Evolutionary conservation across 257 asterid species (phyloP).

Genomic region (Jacaranda mimosifolia): DNA sequence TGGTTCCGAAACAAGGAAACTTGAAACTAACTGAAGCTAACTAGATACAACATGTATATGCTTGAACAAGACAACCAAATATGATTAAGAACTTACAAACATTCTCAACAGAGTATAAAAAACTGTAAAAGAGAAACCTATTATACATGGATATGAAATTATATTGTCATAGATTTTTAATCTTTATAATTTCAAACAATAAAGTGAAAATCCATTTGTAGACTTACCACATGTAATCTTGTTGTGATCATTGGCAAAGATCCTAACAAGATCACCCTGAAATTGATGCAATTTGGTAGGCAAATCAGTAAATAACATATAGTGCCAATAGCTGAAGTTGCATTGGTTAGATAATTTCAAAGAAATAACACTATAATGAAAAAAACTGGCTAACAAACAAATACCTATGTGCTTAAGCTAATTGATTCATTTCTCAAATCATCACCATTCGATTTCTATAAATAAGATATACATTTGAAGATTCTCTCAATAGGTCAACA

Average conservation of each 20-base stretch:
- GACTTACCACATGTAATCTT: slow-evolving; percentile 96
- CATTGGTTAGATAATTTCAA: slow-evolving; percentile 10
- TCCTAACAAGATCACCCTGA: slow-evolving; percentile 95
- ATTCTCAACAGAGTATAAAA: neutral
- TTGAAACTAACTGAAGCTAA: neutral
- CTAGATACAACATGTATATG: neutral
- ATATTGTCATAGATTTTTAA: neutral
- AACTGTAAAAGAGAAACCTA: slow-evolving; percentile 1
- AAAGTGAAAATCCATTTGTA: slow-evolving; percentile 5
- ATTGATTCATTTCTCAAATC: slow-evolving; percentile 22
- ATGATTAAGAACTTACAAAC: slow-evolving; percentile 13
- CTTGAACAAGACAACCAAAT: neutral
- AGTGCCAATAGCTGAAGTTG: neutral
- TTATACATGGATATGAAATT: neutral
- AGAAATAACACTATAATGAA: neutral
- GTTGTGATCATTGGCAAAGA: slow-evolving; percentile 92
- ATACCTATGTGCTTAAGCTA: slow-evolving; percentile 14
- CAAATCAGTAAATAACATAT: slow-evolving; percentile 30
- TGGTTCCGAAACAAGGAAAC: neutral
- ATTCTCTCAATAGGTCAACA: slow-evolving; percentile 25
- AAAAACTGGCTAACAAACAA: slow-evolving; percentile 10
- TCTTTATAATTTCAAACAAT: neutral
- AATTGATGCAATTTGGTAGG: slow-evolving; percentile 39
- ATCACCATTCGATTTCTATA: slow-evolving; percentile 2
- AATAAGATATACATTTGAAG: slow-evolving; percentile 23